phyloP scores from a whole-genome alignment of 352 stramenopile species.

The Phytophthora meadii region DNA sequence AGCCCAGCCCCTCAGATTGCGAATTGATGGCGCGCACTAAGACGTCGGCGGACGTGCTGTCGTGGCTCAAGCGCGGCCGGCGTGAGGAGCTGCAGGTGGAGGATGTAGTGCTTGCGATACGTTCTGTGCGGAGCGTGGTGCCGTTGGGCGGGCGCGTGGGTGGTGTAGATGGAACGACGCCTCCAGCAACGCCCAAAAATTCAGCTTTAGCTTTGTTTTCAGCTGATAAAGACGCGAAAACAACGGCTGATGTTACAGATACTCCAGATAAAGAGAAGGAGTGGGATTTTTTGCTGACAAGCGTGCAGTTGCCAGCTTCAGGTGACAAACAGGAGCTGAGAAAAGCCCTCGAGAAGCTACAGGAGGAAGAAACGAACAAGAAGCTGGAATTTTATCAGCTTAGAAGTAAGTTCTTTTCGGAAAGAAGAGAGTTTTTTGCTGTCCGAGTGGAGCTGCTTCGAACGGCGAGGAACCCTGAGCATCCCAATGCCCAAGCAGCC shows the following conservation, averaged over 20 bases:
- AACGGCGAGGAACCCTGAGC: constrained; percentile 38
- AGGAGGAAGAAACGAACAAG: constrained; percentile 9
- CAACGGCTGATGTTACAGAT: neutral
- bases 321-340: constrained; percentile 28
- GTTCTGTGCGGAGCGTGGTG: constrained; percentile 55
- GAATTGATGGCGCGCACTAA: constrained; percentile 24
- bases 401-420: constrained; percentile 44
- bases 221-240: neutral
- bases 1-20: constrained; percentile 6
- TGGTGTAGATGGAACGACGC: constrained; percentile 25
- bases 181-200: constrained; percentile 24
- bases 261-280: constrained; percentile 20
- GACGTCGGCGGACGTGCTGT: constrained; percentile 23
- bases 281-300: constrained; percentile 42
- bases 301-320: constrained; percentile 43
- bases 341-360: constrained; percentile 34
- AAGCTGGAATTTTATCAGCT: constrained; percentile 37
- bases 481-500: constrained; percentile 42
- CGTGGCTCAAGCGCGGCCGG: constrained; percentile 48
- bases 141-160: constrained; percentile 51
- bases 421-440: constrained; percentile 54
- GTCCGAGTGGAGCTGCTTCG: constrained; percentile 68
- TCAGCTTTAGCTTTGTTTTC: constrained; percentile 18
- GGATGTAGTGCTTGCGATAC: constrained; percentile 45
- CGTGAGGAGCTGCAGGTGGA: constrained; percentile 41